A percentile compares a stretch with the other conserved stretches of the same genome.
These are phyloP conservation scores for Glaciozyma martinii DNA, from an alignment of 768 basidiomycete genomes.

Conservation along the genomic window DNA sequence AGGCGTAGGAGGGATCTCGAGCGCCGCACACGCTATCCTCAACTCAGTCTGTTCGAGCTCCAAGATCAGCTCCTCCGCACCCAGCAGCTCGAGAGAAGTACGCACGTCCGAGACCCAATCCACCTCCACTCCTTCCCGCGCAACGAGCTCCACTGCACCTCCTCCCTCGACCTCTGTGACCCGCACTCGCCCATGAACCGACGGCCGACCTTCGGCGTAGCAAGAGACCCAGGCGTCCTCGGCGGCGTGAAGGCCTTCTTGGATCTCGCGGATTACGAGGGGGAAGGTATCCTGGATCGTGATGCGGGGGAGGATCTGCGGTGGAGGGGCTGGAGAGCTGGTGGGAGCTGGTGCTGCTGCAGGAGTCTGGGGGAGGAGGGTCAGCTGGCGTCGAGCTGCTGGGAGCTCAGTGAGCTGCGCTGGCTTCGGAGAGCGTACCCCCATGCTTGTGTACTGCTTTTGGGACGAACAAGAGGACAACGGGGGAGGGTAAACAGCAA, in stretches of 20 bases:
- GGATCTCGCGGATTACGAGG: constrained; percentile 56
- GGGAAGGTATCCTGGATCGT: constrained; percentile 57
- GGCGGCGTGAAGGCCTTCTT: constrained; percentile 36
- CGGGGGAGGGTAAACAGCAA: no score
- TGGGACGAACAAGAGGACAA: no score
- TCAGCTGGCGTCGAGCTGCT: no score
- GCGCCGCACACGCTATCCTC: constrained; percentile 45
- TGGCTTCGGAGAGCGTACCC: no score
- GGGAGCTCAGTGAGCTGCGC: no score
- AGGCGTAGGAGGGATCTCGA: constrained; percentile 47
- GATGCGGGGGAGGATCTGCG: constrained; percentile 46
- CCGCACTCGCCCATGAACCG: constrained; percentile 56
- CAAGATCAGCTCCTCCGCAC: neutral
- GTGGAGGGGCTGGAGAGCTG: neutral
- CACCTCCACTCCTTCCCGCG: constrained; percentile 48
- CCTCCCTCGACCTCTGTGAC: constrained; percentile 47
- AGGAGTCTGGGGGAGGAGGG: neutral
- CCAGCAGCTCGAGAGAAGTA: neutral
- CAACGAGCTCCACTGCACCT: constrained; percentile 46
- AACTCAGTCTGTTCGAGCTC: constrained; percentile 39
- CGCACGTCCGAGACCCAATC: constrained; percentile 37
- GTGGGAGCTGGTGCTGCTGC: neutral
- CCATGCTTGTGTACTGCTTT: no score
- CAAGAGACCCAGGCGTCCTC: constrained; percentile 70
- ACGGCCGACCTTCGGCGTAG: constrained; percentile 45